Base-by-base conservation (phyloP, 2,329 filamentous ascomycete species). In the Fonsecaea monophora region DNA sequence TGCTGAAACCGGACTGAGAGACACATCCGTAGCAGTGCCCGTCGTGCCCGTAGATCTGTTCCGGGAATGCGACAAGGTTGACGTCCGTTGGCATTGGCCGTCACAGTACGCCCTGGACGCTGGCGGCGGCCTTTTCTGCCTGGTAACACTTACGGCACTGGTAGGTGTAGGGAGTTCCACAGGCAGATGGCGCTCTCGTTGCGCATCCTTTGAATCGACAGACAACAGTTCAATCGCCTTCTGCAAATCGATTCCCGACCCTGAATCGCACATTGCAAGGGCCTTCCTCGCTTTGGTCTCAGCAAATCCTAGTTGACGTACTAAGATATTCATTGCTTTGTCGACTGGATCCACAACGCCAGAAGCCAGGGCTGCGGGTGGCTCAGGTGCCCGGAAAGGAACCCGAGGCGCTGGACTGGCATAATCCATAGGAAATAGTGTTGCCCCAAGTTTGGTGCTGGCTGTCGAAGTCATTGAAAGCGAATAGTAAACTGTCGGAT, bases 231-330 rank as follows among this genome's bases (percentile, higher is more conserved):
- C 82, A 25, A 89, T 82, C 0, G 87, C 87, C 4, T 83, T 81
- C 71, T 87, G 82, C 9, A 86, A 80, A 64, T 87, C 79, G 68
- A 89, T 77, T 0, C 85, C 85, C 69, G 87, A 84, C 0, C 86
- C 87, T 13, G 82, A 82, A 74, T 89, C 87, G 4, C 86, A 89
- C 71, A 84, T 81, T 48, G 83, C 82, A 18, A 89, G 76, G 18
- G 87, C 87, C 72, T 83, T 82, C 65, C 83, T 82, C 7, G 86
- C 86, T 68, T 87, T 81, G 18, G 82, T 80, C 15, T 82, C 77
- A 7, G 80, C 80, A 70, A 89, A 89, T 0, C 87, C 87, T 75
- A 89, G 85, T 40, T 87, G 83, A 4, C 77, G 70, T 10, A 88
- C 84, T 64, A 89, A 84, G 50, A 82, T 79, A 55, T 80, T 77